Percentiles rank a stretch among this genome's conserved stretches.
phyloP scores from a whole-genome alignment of 495 filamentous ascomycete species.

The Hypoxylon fuscum region DNA sequence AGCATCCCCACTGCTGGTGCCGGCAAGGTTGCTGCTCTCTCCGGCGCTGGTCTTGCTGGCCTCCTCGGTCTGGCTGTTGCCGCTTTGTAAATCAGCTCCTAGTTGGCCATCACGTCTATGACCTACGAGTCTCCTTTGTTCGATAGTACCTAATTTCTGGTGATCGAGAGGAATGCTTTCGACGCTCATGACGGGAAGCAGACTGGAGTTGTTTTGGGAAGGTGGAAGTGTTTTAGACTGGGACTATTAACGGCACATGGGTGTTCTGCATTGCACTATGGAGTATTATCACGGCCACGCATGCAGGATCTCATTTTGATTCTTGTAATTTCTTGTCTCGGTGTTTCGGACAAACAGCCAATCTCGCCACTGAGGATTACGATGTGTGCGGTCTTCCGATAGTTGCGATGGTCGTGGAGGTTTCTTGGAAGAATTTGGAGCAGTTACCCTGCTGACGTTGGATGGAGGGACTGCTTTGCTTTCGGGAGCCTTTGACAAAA shows the following conservation, averaged over 20 bases:
- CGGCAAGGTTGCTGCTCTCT: slow-evolving; percentile 71
- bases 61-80: slow-evolving; percentile 78
- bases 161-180: slow-evolving; percentile 41
- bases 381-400: slow-evolving; percentile 51
- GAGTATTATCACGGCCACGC: slow-evolving; percentile 50
- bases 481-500: slow-evolving; percentile 35
- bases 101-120: slow-evolving; percentile 44
- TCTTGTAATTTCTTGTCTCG: slow-evolving; percentile 55
- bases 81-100: slow-evolving; percentile 70
- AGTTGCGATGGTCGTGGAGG: slow-evolving; percentile 42
- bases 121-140: slow-evolving; percentile 49
- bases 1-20: slow-evolving; percentile 67
- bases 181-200: slow-evolving; percentile 51
- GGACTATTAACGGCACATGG: slow-evolving; percentile 36
- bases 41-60: slow-evolving; percentile 75
- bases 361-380: slow-evolving; percentile 41
- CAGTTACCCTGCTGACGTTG: slow-evolving; percentile 12
- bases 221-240: slow-evolving; percentile 39
- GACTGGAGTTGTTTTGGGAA: slow-evolving; percentile 42
- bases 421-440: slow-evolving; percentile 24
- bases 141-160: slow-evolving; percentile 49
- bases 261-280: slow-evolving; percentile 51
- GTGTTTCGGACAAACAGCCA: slow-evolving; percentile 32
- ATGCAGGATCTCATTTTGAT: slow-evolving; percentile 46
- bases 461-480: slow-evolving; percentile 20